Percentiles rank a stretch among this genome's conserved stretches.
Evolutionary conservation across 148 eudicot species (phyloP).

Genomic region (Nepenthes mirabilis): DNA sequence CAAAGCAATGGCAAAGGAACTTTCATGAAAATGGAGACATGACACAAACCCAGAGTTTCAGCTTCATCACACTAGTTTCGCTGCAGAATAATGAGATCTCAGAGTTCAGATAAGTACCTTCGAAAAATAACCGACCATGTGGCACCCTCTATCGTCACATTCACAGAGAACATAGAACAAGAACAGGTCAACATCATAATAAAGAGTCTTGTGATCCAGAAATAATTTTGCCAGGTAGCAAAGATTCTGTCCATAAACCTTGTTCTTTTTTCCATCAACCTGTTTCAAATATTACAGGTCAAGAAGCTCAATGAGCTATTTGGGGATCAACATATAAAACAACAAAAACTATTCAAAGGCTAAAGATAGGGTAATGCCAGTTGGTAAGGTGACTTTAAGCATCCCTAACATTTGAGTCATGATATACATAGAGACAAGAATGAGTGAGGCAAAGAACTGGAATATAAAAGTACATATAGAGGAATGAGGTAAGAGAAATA

Average conservation of each 20-base stretch:
- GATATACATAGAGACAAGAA: too few species aligned
- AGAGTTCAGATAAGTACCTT: conserved; percentile 37
- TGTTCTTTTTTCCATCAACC: conserved; percentile 98
- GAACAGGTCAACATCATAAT: conserved; percentile 91
- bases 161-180: conserved; percentile 87
- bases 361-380: not conserved
- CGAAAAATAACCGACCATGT: conserved; percentile 98
- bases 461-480: not conserved
- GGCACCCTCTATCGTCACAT: conserved; percentile 99
- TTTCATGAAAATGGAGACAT: too few species aligned
- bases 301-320: not conserved
- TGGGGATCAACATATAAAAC: too few species aligned
- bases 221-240: conserved; percentile 90
- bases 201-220: conserved; percentile 97
- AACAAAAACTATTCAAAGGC: too few species aligned
- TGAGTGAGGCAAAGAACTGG: too few species aligned
- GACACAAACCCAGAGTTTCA: too few species aligned
- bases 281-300: conserved; percentile 21
- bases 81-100: not conserved
- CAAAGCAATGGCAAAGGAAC: too few species aligned
- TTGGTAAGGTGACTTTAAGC: not conserved
- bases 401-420: not conserved
- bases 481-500: not conserved
- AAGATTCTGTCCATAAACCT: conserved; percentile 95
- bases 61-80: not conserved